Conservation (phyloP, 768 basidiomycete species). For the Hygrocybe punicea region DNA sequence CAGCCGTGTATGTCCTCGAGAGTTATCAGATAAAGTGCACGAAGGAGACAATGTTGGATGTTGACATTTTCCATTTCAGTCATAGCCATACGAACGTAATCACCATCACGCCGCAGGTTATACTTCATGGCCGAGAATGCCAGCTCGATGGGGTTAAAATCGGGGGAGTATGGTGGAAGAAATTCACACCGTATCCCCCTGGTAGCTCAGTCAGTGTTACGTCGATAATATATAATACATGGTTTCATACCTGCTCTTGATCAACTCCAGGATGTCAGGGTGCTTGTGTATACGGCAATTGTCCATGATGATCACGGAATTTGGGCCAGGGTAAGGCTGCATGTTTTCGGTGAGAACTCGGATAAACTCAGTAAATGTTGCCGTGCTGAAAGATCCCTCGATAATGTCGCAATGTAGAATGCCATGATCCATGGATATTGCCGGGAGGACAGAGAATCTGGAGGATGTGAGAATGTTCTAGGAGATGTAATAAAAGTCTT, state of each 20-base stretch:
- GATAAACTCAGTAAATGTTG: not conserved
- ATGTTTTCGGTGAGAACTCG: conserved; percentile 13
- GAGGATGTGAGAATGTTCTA: no score
- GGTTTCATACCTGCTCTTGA: not conserved
- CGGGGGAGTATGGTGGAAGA: conserved; percentile 30
- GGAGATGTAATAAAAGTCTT: not conserved
- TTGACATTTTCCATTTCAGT: not conserved
- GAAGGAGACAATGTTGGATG: not conserved
- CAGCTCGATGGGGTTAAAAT: conserved; percentile 31
- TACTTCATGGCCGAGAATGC: conserved; percentile 22
- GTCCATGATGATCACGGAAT: conserved; percentile 36
- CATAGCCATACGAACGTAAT: conserved; percentile 4
- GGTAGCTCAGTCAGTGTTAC: no score
- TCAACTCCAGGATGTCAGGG: not conserved
- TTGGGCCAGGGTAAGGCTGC: conserved; percentile 30
- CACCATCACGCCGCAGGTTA: conserved; percentile 15
- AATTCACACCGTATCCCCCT: conserved; percentile 16
- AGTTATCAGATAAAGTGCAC: not conserved
- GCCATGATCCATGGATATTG: not conserved
- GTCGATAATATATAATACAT: no score
- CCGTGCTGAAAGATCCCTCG: not conserved
- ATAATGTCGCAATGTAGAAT: conserved; percentile 1
- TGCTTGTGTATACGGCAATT: conserved; percentile 38
- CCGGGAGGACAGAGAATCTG: not conserved
- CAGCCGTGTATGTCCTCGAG: not conserved